A percentile compares a stretch with the other conserved stretches of the same genome.
Conservation (phyloP, 2,329 filamentous ascomycete genomes). For the Chalara sp. region DNA sequence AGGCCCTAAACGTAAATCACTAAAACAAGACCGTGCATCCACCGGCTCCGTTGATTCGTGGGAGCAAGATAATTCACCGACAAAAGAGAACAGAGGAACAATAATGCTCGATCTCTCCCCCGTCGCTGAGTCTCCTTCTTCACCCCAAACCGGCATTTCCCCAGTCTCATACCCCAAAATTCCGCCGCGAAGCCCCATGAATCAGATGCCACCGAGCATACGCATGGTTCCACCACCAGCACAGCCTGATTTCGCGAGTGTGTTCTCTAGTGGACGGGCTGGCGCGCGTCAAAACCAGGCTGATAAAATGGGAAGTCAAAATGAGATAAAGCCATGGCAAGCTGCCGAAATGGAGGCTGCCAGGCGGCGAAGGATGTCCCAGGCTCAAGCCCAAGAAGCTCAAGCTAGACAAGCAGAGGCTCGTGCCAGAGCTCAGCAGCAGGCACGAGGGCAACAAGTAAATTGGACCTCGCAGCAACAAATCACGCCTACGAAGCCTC, state of each 20-base stretch:
- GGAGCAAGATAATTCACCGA: conserved; percentile 1
- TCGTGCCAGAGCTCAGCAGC: too few relatives aligned
- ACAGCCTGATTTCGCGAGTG: conserved; percentile 13
- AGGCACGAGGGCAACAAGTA: too few relatives aligned
- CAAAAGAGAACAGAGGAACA: conserved; percentile 6
- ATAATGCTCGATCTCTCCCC: conserved; percentile 20
- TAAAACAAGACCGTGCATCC: conserved; percentile 10
- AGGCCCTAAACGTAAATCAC: not conserved
- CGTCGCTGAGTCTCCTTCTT: conserved; percentile 23
- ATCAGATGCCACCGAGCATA: not conserved
- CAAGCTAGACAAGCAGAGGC: not conserved
- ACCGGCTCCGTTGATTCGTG: conserved; percentile 6
- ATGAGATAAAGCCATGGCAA: conserved; percentile 16
- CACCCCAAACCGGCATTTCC: conserved; percentile 5
- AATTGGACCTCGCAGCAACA: not conserved
- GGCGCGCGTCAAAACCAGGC: not conserved
- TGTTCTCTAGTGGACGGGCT: not conserved
- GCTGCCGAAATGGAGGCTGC: conserved; percentile 19
- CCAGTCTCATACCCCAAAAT: conserved; percentile 11
- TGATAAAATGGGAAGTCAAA: not conserved
- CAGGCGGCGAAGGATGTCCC: conserved; percentile 5
- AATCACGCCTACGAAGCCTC: not conserved
- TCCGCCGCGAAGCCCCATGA: not conserved
- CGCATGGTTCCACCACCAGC: conserved; percentile 15
- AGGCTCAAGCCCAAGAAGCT: not conserved